These are phyloP conservation scores for Mikania micrantha DNA, from an alignment of 129 eudicot genomes.

Conservation along the genomic window DNA sequence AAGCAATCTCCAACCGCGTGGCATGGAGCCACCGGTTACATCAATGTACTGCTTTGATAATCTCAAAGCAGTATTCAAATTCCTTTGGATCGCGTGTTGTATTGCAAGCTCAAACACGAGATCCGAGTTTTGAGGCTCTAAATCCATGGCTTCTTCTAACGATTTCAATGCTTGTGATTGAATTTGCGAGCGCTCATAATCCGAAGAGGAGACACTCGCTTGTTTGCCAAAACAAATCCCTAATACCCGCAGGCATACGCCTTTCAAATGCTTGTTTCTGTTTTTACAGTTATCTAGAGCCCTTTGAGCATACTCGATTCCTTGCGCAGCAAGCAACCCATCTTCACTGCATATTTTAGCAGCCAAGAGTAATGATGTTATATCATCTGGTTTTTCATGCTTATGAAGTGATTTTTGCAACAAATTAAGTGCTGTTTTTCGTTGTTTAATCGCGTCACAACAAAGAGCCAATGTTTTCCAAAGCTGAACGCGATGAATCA, in stretches of 20 bases:
- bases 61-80: slow-evolving; percentile 60
- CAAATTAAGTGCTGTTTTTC: slow-evolving; percentile 48
- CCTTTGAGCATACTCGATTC: slow-evolving; percentile 68
- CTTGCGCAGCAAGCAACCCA: slow-evolving; percentile 57
- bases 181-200: slow-evolving; percentile 71
- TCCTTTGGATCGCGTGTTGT: slow-evolving; percentile 82
- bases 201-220: slow-evolving; percentile 64
- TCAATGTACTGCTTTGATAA: slow-evolving; percentile 73
- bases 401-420: slow-evolving; percentile 62
- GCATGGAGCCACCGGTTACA: slow-evolving; percentile 78
- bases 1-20: slow-evolving; percentile 84
- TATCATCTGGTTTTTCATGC: slow-evolving; percentile 69
- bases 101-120: slow-evolving; percentile 65
- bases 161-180: slow-evolving; percentile 79
- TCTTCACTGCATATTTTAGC: slow-evolving; percentile 75
- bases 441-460: slow-evolving; percentile 45
- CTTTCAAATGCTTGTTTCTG: slow-evolving; percentile 51
- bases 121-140: slow-evolving; percentile 65
- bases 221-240: slow-evolving; percentile 87
- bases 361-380: slow-evolving; percentile 52
- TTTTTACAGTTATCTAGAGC: slow-evolving; percentile 48
- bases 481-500: slow-evolving; percentile 56
- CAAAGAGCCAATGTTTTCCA: slow-evolving; percentile 81
- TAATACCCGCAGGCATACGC: slow-evolving; percentile 68
- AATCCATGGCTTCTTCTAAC: slow-evolving; percentile 51